Evolutionary conservation across 2,329 filamentous ascomycete genomes (phyloP), one percentile per base, ranked within the genome.

Genomic region (Cordyceps pruinosa): DNA sequence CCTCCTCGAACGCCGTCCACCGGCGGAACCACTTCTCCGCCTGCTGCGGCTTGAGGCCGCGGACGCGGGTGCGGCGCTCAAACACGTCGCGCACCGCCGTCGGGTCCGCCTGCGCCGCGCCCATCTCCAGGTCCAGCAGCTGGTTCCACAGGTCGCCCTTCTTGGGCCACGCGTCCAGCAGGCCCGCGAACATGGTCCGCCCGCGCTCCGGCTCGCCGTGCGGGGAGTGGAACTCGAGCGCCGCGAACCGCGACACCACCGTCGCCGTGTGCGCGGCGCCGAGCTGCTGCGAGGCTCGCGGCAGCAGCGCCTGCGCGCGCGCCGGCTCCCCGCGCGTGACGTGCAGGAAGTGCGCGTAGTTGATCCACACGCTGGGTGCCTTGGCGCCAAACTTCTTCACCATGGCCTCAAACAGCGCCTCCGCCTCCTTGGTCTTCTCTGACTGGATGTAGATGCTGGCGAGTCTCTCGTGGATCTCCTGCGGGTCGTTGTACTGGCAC

Each of bases 381-480:
- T 86, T 85, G 61, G 88, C 87, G 67, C 94, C 90, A 59, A 90
- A 92, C 75, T 95, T 97, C 77, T 94, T 95, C 66, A 89, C 78
- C 73, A 96, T 89, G 41, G 80, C 75, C 70, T 94, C 88, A 76
- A 97, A 97, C 64, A 97, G 81, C 23, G 82, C 83, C 68, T 97
- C 91, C 56, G 93, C 93, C 81, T 92, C 87, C 87, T 95, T 71
- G 30, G 21, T 10, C 77, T 95, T 96, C 66, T 86, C 86, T 28
- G 91, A 91, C 68, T 94, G 89, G 64, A 97, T 96, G 75, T 95
- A 97, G 70, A 97, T 97, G 73, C 89, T 96, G 58, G 89, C 88
- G 67, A 97, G 80, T 61, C 90, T 86, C 73, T 96, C 88, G 71
- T 96, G 87, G 61, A 97, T 87, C 67, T 96, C 90, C 63, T 93